Base-by-base conservation (phyloP, 257 asterid species). In the Apocynum venetum region DNA sequence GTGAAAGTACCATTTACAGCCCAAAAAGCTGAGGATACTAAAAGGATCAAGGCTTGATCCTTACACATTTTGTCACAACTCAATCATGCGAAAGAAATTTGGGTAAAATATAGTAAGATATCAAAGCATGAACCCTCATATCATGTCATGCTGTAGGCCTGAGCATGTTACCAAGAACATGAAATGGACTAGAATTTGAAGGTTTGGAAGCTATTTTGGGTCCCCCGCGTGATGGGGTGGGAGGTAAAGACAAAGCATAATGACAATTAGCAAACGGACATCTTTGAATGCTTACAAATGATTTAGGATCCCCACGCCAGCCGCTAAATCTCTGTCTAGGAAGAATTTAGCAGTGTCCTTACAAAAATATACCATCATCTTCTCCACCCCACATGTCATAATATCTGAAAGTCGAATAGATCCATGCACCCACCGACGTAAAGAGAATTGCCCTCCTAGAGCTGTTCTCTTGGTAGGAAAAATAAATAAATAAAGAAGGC, bases 181-280 rank as follows among this genome's bases (percentile, higher is more conserved):
- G 55, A 74, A 53, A 43, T n/a, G 56, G 40, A 13, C 47, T 11
- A 11, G 71, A 59, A 59, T 15, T 73, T 14, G 53, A 6, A 57
- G 35, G 11, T 6, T 6, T 3, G 36, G 61, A 2, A 17, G 61
- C 20, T 15, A 55, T 25, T 20, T 35, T 63, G 72, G 72, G 72
- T 47, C 79, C 72, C 72, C 71, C n/a, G 72, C 61, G 43, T 63
- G 79, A 75, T 47, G 72, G 71, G 17, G 64, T 44, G 59, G 60
- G 71, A 11, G 65, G 43, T 35, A 49, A 40, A 76, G 70, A 76
- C 52, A 48, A 15, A 63, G 31, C 51, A 64, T 65, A 9, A 76
- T 48, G 10, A 64, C 6, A 35, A 55, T 49, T 15, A 47, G 73
- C 41, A 51, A 49, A 41, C 41, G 51, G 4, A 64, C 10, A 61